phyloP scores from a whole-genome alignment of 164 flowering plant genomes.

The Magnolia kwangsiensis region DNA sequence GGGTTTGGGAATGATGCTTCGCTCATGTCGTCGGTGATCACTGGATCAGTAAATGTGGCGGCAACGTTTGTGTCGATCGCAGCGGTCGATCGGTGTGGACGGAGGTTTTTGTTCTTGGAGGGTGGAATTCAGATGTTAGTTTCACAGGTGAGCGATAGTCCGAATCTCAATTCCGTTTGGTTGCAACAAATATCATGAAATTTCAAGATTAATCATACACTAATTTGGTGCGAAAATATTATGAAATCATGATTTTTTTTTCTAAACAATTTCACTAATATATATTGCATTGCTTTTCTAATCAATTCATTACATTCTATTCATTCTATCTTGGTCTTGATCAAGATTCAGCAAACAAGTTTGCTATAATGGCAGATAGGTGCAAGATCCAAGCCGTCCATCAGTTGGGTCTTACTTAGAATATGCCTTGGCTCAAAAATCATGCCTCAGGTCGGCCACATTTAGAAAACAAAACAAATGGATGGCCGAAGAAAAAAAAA shows the following conservation, averaged over 20 bases:
- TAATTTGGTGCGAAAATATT: neutral
- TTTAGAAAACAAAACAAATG: too few species aligned
- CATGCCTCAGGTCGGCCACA: too few species aligned
- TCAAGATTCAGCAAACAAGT: too few species aligned
- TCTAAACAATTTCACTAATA: neutral
- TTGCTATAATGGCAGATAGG: too few species aligned
- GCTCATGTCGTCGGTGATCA: slow-evolving; percentile 13
- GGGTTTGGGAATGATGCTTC: slow-evolving; percentile 22
- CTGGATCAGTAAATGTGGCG: slow-evolving; percentile 15
- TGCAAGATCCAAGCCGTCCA: too few species aligned
- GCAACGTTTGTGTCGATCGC: slow-evolving; percentile 14
- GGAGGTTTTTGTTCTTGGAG: slow-evolving; percentile 7
- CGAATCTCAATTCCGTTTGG: neutral
- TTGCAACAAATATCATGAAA: neutral
- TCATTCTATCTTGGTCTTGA: neutral
- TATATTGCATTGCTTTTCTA: neutral
- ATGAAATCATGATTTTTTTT: neutral
- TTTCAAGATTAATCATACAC: neutral
- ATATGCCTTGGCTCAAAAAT: too few species aligned
- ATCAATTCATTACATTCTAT: neutral
- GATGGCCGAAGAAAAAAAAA: too few species aligned
- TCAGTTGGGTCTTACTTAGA: too few species aligned
- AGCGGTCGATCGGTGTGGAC: slow-evolving; percentile 6
- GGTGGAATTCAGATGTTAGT: slow-evolving; percentile 20
- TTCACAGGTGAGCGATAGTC: slow-evolving; percentile 4